These are phyloP conservation scores for Pichia inconspicua DNA, from an alignment of 1,139 yeast genomes.

Conservation along the genomic window DNA sequence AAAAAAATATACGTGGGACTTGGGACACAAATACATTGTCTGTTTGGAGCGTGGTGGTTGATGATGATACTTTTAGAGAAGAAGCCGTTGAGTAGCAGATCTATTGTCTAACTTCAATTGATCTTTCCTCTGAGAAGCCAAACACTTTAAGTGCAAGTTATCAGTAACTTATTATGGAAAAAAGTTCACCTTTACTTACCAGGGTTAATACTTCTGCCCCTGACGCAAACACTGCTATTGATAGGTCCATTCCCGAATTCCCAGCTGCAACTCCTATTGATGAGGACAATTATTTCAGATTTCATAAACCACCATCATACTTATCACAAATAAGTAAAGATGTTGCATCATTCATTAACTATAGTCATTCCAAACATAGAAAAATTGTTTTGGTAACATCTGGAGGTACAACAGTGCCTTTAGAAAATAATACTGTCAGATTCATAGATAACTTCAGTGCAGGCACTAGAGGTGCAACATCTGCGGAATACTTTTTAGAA, in stretches of 20 bases:
- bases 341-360: conserved; percentile 51
- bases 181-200: conserved; percentile 3
- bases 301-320: conserved; percentile 69
- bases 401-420: conserved; percentile 98
- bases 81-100: no score
- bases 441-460: conserved; percentile 96
- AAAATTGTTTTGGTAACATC: conserved; percentile 78
- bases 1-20: no score
- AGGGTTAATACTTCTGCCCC: conserved; percentile 49
- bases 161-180: not conserved
- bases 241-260: conserved; percentile 63
- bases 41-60: no score
- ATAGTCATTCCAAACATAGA: conserved; percentile 34
- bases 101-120: no score
- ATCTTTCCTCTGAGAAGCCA: no score
- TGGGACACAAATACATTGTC: no score
- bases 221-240: conserved; percentile 66
- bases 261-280: conserved; percentile 71
- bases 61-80: no score
- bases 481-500: conserved; percentile 84
- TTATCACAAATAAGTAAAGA: conserved; percentile 52
- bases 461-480: conserved; percentile 95
- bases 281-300: conserved; percentile 66
- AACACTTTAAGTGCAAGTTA: no score
- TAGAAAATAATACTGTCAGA: conserved; percentile 92